Evolutionary conservation across 2,329 filamentous ascomycete species (phyloP).

Genomic region (Phaeoacremonium minimum): DNA sequence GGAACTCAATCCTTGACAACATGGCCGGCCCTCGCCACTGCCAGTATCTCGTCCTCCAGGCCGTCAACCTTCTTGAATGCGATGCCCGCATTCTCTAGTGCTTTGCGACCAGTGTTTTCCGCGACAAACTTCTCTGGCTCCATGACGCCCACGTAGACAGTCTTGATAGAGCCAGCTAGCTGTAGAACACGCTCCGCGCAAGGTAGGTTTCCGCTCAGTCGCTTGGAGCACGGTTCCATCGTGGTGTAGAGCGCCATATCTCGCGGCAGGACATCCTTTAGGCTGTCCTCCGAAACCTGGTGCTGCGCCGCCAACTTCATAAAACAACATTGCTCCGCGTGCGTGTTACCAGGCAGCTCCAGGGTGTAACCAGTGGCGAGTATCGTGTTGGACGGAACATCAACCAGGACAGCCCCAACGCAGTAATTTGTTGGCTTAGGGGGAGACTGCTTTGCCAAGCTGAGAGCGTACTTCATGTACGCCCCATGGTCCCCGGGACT

Average conservation of each 20-base stretch:
- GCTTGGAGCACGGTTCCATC: conserved; percentile 77
- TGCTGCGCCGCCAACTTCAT: conserved; percentile 60
- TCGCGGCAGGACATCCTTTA: conserved; percentile 46
- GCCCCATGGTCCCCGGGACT: conserved; percentile 36
- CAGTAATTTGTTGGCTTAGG: conserved; percentile 89
- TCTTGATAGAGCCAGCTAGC: conserved; percentile 58
- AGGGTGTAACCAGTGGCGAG: conserved; percentile 85
- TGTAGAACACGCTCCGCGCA: conserved; percentile 77
- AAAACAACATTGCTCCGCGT: conserved; percentile 91
- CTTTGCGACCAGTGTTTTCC: conserved; percentile 69
- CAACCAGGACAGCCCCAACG: conserved; percentile 84
- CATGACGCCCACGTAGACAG: conserved; percentile 81
- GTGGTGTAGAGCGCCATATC: conserved; percentile 78
- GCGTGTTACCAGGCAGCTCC: conserved; percentile 87
- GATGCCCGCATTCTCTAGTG: conserved; percentile 69
- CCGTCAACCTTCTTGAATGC: conserved; percentile 69
- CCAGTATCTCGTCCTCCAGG: conserved; percentile 75
- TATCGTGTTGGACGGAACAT: conserved; percentile 50
- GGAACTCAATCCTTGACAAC: conserved; percentile 19
- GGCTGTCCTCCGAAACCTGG: conserved; percentile 45
- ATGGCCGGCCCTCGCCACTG: conserved; percentile 82
- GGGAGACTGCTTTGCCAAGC: conserved; percentile 73
- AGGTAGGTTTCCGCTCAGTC: conserved; percentile 69
- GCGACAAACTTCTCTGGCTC: conserved; percentile 90
- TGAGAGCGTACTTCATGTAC: conserved; percentile 67